Evolutionary conservation across 2,329 filamentous ascomycete genomes (phyloP).

Genomic region (Ascochyta clinopodiicola): DNA sequence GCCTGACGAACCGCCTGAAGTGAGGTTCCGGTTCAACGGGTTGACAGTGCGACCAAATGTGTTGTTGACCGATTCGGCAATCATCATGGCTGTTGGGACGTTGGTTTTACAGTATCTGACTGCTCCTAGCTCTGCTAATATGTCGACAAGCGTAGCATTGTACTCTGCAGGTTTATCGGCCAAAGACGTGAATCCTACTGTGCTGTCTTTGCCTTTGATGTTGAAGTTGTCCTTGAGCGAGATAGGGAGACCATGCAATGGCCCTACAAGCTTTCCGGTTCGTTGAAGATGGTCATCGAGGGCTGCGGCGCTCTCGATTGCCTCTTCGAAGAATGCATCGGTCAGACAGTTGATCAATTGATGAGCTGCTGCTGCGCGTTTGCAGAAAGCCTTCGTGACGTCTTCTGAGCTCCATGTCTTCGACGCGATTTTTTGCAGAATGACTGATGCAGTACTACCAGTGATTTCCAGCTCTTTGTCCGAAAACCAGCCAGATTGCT

Average conservation of each 20-base stretch:
- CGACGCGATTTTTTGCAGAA: constrained; percentile 51
- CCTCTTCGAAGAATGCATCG: constrained; percentile 63
- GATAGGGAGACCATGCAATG: constrained; percentile 63
- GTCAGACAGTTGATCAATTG: constrained; percentile 67
- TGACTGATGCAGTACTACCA: constrained; percentile 48
- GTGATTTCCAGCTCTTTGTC: constrained; percentile 60
- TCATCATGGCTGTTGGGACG: constrained; percentile 73
- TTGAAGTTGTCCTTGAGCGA: constrained; percentile 77
- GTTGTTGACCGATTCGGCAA: constrained; percentile 71
- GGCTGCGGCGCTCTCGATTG: constrained; percentile 58
- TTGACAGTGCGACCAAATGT: constrained; percentile 68
- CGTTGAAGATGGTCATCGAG: constrained; percentile 59
- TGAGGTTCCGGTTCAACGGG: constrained; percentile 65
- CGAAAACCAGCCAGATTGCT: constrained; percentile 65
- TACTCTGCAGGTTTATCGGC: constrained; percentile 64
- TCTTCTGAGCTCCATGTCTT: constrained; percentile 59
- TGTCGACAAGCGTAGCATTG: constrained; percentile 64
- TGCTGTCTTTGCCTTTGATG: constrained; percentile 64
- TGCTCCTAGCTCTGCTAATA: constrained; percentile 66
- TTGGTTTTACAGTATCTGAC: constrained; percentile 76
- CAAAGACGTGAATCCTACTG: constrained; percentile 68
- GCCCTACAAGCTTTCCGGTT: constrained; percentile 60
- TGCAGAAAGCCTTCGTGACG: constrained; percentile 62
- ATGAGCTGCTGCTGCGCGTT: constrained; percentile 61
- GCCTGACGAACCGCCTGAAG: constrained; percentile 70